Percentiles rank a stretch among this genome's conserved stretches.
Evolutionary conservation across 139 green algal species (phyloP).

Genomic region (Zygnema circumcarinatum): DNA sequence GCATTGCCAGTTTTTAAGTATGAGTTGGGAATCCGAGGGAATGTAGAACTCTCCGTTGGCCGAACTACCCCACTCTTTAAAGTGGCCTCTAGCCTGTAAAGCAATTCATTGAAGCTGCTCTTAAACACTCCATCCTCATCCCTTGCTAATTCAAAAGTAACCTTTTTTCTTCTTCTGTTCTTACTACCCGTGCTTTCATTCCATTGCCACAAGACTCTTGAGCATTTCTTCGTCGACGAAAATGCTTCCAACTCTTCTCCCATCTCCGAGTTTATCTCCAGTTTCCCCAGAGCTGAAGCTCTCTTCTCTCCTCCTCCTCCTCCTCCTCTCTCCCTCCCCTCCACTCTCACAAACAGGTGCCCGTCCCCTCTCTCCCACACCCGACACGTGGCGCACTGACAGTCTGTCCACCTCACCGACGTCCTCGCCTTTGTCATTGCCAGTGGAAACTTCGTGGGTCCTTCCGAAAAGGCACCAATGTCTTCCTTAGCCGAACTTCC

Average conservation of each 20-base stretch:
- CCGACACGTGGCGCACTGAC: not conserved
- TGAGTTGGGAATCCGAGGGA: not conserved
- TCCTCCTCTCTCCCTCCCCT: not conserved
- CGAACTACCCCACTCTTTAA: not conserved
- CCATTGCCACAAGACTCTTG: not conserved
- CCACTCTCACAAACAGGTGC: not conserved
- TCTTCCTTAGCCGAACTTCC: not conserved
- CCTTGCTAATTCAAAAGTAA: not conserved
- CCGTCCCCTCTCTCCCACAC: not conserved
- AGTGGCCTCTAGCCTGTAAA: no score
- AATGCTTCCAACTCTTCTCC: not conserved
- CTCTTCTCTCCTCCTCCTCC: no score
- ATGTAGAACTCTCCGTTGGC: not conserved
- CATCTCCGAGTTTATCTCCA: not conserved
- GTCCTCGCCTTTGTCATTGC: not conserved
- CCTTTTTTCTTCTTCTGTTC: not conserved
- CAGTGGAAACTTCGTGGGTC: not conserved
- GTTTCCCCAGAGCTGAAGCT: not conserved
- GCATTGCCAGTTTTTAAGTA: not conserved
- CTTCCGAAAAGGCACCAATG: not conserved
- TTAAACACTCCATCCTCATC: no score
- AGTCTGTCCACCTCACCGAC: slow-evolving; percentile 4
- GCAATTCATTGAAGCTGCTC: no score
- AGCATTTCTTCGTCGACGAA: not conserved
- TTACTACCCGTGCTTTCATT: not conserved